Evolutionary conservation across 345 rosid genomes (phyloP), one percentile per base, ranked within the genome.

Genomic region (Moringa oleifera): DNA sequence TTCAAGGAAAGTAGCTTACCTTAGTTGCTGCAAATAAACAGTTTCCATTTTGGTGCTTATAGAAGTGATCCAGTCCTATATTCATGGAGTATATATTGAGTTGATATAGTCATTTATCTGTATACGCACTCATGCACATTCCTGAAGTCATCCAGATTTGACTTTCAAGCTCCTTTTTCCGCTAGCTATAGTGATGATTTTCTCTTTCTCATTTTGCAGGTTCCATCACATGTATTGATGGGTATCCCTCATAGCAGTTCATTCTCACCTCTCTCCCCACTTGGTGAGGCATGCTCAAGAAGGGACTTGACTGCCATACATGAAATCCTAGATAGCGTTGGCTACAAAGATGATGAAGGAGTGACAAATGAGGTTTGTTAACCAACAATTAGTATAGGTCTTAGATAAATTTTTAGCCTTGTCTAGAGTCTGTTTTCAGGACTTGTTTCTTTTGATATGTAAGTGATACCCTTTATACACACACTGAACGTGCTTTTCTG

Each of bases 271-370:
- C 71, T 77, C 18, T 79, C 98, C 33, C 86, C 93, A n/a, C 71
- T 89, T 57, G 96, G 84, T n/a, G 93, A 92, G 73, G 95, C 98
- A 64, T 83, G 88, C 74, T 75, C 77, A 49, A 81, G 86, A 74
- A 79, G 60, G 75, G 96, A 89, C 80, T 77, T 92, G 79, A 81
- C 81, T 70, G 87, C 98, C 50, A 81, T 92, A 58, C 87, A 80
- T 58, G 91, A 87, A 73, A 82, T 87, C 67, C 65, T 92, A 69
- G 93, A 89, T 64, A 77, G 82, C 59, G 67, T 89, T 71, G 95
- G 92, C 11, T 92, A 87, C 75, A 85, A 84, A 79, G 95, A 87
- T 57, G 98, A 92, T 17, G 92, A 85, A 78, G 90, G 84, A 59
- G 81, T 89, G 52, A 83, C 80, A 53, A 80, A 88, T 67, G 98